These are phyloP conservation scores for Glycine latifolia DNA, from an alignment of 306 rosid genomes.

Conservation along the genomic window DNA sequence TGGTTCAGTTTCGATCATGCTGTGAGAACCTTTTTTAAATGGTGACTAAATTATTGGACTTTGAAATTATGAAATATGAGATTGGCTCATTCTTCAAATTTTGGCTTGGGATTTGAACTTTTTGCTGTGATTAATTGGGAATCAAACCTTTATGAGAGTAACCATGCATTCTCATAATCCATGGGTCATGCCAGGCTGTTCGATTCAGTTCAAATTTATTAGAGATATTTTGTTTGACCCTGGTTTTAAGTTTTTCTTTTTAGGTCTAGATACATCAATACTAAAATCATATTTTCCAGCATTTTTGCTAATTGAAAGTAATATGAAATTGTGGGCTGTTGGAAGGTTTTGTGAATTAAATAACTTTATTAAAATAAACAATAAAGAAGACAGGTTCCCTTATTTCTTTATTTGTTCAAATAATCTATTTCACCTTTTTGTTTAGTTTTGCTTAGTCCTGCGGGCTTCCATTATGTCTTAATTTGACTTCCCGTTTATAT, in stretches of 20 bases:
- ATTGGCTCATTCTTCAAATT: conserved; percentile 25
- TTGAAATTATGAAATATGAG: conserved; percentile 2
- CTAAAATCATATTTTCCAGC: neutral
- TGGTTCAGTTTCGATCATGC: neutral
- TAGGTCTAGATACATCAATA: neutral
- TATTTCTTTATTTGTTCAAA: neutral
- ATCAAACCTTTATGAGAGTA: conserved; percentile 2
- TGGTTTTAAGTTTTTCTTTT: neutral
- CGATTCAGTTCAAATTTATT: neutral
- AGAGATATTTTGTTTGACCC: conserved; percentile 2
- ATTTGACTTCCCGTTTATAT: neutral
- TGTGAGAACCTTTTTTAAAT: neutral
- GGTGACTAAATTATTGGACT: conserved; percentile 37
- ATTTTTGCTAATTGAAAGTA: neutral
- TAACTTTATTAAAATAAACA: neutral
- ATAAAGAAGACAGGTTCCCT: neutral
- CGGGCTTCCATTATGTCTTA: conserved; percentile 15
- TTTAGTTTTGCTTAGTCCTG: conserved; percentile 11
- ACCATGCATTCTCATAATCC: conserved; percentile 18
- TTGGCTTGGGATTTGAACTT: conserved; percentile 17
- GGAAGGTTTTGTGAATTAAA: neutral
- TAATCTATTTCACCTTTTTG: neutral
- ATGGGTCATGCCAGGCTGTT: neutral
- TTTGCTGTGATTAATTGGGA: conserved; percentile 16
- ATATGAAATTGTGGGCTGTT: neutral